A percentile compares a stretch with the other conserved stretches of the same genome.
phyloP scores from a whole-genome alignment of 345 rosid genomes.

The Firmiana major region DNA sequence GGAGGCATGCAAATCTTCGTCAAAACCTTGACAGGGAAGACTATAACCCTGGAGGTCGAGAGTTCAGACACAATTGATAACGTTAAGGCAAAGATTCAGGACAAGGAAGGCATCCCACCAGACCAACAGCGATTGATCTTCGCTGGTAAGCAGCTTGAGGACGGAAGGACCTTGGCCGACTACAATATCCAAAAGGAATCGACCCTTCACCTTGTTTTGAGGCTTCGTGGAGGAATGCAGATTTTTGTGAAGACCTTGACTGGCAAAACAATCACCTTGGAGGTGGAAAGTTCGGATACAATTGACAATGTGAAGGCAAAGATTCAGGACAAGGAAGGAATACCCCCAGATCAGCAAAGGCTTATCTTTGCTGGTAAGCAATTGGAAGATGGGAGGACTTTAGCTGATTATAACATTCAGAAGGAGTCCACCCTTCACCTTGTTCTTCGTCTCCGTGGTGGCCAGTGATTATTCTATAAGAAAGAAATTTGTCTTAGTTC shows the following conservation, averaged over 20 bases:
- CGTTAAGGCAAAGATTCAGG: constrained; percentile 13
- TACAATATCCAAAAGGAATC: constrained; percentile 22
- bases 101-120: constrained; percentile 18
- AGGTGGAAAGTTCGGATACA: constrained; percentile 8
- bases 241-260: constrained; percentile 14
- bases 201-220: constrained; percentile 18
- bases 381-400: constrained; percentile 19
- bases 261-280: constrained; percentile 4
- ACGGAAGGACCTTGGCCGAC: constrained; percentile 9
- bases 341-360: constrained; percentile 18
- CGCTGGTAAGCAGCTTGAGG: background rate
- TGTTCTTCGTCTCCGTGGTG: constrained; percentile 17
- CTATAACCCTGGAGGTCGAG: background rate
- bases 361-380: constrained; percentile 22
- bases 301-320: constrained; percentile 15
- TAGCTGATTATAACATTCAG: constrained; percentile 21
- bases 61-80: constrained; percentile 4
- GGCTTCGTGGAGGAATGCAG: constrained; percentile 20
- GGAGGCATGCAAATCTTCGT: constrained; percentile 7
- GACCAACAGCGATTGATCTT: constrained; percentile 17
- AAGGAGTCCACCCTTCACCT: constrained; percentile 21
- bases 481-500: background rate
- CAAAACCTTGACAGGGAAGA: background rate
- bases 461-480: background rate
- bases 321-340: constrained; percentile 20